A percentile compares a stretch with the other conserved stretches of the same genome.
These are phyloP conservation scores for Punica granatum DNA, from an alignment of 345 rosid genomes.

Conservation along the genomic window DNA sequence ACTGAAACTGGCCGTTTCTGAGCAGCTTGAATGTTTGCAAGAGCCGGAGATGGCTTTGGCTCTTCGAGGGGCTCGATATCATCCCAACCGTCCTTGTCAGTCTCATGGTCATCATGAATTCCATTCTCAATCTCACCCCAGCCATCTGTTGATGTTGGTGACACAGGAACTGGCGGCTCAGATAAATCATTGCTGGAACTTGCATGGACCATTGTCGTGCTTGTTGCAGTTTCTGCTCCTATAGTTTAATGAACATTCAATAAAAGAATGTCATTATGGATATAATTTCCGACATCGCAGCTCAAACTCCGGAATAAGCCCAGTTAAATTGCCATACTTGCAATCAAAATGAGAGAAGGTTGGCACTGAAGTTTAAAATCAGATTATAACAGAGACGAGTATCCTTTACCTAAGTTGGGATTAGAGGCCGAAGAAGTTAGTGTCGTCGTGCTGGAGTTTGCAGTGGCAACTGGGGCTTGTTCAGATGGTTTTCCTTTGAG, in stretches of 20 bases:
- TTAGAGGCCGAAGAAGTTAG: slow-evolving; percentile 43
- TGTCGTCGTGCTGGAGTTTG: slow-evolving; percentile 34
- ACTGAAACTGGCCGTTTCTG: slow-evolving; percentile 79
- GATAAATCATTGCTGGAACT: slow-evolving; percentile 65
- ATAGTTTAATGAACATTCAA: slow-evolving; percentile 15
- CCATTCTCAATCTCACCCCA: slow-evolving; percentile 98
- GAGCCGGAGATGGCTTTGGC: slow-evolving; percentile 71
- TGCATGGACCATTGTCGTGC: slow-evolving; percentile 37
- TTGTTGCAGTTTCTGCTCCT: slow-evolving; percentile 51
- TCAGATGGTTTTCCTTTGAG: slow-evolving; percentile 88
- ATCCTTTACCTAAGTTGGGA: slow-evolving; percentile 56
- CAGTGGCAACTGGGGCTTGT: slow-evolving; percentile 60
- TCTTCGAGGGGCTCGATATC: slow-evolving; percentile 91
- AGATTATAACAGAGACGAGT: not conserved
- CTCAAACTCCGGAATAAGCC: not conserved
- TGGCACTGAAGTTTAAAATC: not conserved
- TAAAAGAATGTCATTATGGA: not conserved
- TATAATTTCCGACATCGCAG: not conserved
- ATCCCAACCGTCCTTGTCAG: slow-evolving; percentile 96
- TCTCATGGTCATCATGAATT: slow-evolving; percentile 58
- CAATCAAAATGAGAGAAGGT: not conserved
- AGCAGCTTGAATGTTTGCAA: slow-evolving; percentile 86
- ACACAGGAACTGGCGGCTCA: slow-evolving; percentile 62
- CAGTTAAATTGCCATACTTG: not conserved
- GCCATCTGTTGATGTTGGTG: slow-evolving; percentile 95